Evolutionary conservation across 768 basidiomycete genomes (phyloP).

Genomic region (Coprinopsis cinerea): DNA sequence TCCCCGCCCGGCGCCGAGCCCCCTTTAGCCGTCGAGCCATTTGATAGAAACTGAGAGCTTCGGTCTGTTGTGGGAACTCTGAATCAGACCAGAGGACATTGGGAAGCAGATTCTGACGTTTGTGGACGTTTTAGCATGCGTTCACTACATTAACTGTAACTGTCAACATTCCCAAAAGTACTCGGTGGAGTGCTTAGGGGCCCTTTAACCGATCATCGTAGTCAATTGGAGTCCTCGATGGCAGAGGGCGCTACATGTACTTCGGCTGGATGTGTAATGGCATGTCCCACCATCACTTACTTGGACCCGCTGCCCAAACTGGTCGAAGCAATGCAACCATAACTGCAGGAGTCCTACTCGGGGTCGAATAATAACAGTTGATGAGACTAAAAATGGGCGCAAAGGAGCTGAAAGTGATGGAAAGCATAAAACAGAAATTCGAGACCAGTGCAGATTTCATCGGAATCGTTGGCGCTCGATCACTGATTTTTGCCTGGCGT

Average conservation of each 20-base stretch:
- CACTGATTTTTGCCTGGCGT: conserved; percentile 69
- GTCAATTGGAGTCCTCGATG: neutral
- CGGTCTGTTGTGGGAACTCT: too few species aligned
- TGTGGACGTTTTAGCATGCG: too few species aligned
- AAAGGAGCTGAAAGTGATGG: neutral
- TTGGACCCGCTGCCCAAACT: neutral
- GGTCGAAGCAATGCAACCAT: neutral
- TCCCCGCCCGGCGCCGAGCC: too few species aligned
- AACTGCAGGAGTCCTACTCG: neutral
- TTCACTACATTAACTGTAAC: too few species aligned
- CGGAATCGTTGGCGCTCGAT: conserved; percentile 62
- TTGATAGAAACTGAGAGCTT: too few species aligned
- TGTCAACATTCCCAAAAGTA: neutral
- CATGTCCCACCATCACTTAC: neutral
- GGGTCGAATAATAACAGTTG: neutral
- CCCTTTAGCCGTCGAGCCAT: too few species aligned
- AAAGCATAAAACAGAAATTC: neutral
- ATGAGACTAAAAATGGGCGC: neutral
- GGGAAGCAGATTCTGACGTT: too few species aligned
- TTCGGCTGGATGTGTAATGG: neutral
- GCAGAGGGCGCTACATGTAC: neutral
- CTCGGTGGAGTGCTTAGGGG: neutral
- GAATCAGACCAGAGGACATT: too few species aligned
- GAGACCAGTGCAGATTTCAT: neutral
- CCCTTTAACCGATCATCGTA: neutral